A percentile compares a stretch with the other conserved stretches of the same genome.
phyloP scores from a whole-genome alignment of 2,329 filamentous ascomycete genomes.

The Sporothrix brasiliensis region DNA sequence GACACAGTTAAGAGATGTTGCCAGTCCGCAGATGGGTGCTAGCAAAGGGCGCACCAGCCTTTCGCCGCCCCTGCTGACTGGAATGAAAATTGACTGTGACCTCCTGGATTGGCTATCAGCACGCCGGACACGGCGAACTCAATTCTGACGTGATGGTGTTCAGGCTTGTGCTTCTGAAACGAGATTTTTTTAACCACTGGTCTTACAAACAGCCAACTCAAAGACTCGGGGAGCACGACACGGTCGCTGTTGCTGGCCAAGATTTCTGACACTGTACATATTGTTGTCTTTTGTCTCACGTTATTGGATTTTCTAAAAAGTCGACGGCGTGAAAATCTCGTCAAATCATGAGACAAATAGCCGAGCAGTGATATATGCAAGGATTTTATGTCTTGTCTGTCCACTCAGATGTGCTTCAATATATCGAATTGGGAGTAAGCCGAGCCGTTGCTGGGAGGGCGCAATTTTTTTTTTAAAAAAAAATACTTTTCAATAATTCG shows the following conservation, averaged over 20 bases:
- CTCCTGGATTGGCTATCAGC: constrained; percentile 9
- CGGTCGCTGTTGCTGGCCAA: neutral
- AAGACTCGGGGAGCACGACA: constrained; percentile 11
- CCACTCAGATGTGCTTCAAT: neutral
- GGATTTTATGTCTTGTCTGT: neutral
- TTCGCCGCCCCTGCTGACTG: neutral
- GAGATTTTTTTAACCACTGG: too few relatives aligned
- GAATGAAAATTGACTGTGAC: neutral
- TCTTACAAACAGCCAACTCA: neutral
- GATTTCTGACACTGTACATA: neutral
- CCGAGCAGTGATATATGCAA: neutral
- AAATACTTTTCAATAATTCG: neutral
- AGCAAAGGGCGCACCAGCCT: too few relatives aligned
- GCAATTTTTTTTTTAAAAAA: neutral
- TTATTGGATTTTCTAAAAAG: neutral
- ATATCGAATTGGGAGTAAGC: neutral
- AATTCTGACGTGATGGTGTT: neutral
- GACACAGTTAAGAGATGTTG: too few relatives aligned
- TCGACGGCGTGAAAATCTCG: neutral
- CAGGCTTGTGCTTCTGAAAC: too few relatives aligned
- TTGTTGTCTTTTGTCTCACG: neutral
- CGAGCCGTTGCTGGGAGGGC: neutral
- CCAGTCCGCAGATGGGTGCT: too few relatives aligned
- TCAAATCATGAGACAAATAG: constrained; percentile 13
- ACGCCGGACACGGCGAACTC: neutral